These are phyloP conservation scores for Corylus heterophylla DNA, from an alignment of 306 rosid genomes.

Conservation along the genomic window DNA sequence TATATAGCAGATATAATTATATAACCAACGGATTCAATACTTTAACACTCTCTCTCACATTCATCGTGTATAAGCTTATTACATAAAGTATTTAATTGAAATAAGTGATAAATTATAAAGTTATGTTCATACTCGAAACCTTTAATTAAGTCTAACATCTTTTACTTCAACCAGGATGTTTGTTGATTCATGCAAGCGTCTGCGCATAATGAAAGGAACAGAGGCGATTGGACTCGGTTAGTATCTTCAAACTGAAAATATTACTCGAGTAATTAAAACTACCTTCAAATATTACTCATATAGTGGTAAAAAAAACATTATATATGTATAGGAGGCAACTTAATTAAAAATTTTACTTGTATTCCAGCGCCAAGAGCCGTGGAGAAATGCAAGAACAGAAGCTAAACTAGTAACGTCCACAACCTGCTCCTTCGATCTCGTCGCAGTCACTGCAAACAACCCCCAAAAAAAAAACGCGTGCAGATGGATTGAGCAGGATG, in stretches of 20 bases:
- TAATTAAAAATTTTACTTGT: neutral
- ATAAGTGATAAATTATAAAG: too few species aligned
- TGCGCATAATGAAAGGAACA: constrained; percentile 91
- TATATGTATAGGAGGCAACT: neutral
- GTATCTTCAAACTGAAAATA: constrained; percentile 15
- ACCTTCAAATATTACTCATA: too few species aligned
- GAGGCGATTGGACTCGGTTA: constrained; percentile 92
- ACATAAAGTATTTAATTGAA: too few species aligned
- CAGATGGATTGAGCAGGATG: constrained; percentile 54
- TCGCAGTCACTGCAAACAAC: constrained; percentile 22
- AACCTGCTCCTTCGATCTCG: constrained; percentile 46
- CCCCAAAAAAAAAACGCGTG: constrained; percentile 33
- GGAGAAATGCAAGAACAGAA: constrained; percentile 85
- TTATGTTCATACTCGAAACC: too few species aligned
- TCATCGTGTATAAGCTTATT: too few species aligned
- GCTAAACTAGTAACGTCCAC: constrained; percentile 44
- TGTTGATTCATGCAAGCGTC: constrained; percentile 90
- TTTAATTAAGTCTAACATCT: too few species aligned
- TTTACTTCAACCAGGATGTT: constrained; percentile 62
- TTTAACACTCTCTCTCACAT: too few species aligned
- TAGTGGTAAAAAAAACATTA: too few species aligned
- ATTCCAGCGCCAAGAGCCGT: constrained; percentile 81
- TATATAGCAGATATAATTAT: too few species aligned
- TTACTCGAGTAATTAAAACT: neutral
- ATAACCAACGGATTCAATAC: too few species aligned